Evolutionary conservation across 345 rosid species (phyloP).

Genomic region (Citrus hindsii): DNA sequence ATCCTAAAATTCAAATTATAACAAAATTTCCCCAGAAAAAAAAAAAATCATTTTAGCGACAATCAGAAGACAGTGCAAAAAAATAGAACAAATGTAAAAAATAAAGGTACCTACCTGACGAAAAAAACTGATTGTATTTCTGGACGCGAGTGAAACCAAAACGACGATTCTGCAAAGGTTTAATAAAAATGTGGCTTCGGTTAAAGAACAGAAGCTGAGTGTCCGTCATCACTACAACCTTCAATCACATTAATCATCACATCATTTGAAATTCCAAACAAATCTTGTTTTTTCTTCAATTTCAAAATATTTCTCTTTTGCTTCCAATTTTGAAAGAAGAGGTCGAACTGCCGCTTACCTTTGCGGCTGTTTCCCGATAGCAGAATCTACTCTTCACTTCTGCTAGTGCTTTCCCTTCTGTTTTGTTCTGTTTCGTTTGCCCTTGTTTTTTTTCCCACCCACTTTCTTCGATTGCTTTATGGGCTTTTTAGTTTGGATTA

Average conservation of each 20-base stretch:
- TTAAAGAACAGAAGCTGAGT: constrained; percentile 19
- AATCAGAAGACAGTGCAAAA: neutral
- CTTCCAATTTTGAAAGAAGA: neutral
- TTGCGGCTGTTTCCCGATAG: neutral
- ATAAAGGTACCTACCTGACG: constrained; percentile 1
- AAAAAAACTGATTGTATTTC: neutral
- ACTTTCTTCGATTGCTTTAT: too few relatives aligned
- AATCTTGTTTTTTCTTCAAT: neutral
- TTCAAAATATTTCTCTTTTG: neutral
- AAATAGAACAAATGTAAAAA: neutral
- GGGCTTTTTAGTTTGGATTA: too few relatives aligned
- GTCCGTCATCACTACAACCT: constrained; percentile 29
- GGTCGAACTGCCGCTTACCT: neutral
- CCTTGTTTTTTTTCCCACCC: too few relatives aligned
- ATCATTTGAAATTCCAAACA: neutral
- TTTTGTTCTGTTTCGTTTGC: too few relatives aligned
- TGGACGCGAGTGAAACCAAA: neutral
- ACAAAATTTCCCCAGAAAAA: neutral
- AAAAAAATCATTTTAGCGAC: neutral
- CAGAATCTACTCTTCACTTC: neutral
- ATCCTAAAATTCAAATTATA: too few relatives aligned
- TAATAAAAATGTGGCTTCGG: constrained; percentile 17
- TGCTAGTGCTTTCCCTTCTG: neutral
- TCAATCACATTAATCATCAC: constrained; percentile 13
- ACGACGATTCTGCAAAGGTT: constrained; percentile 14